Evolutionary conservation across 2,329 filamentous ascomycete genomes (phyloP).

Genomic region (Coniella vitis): DNA sequence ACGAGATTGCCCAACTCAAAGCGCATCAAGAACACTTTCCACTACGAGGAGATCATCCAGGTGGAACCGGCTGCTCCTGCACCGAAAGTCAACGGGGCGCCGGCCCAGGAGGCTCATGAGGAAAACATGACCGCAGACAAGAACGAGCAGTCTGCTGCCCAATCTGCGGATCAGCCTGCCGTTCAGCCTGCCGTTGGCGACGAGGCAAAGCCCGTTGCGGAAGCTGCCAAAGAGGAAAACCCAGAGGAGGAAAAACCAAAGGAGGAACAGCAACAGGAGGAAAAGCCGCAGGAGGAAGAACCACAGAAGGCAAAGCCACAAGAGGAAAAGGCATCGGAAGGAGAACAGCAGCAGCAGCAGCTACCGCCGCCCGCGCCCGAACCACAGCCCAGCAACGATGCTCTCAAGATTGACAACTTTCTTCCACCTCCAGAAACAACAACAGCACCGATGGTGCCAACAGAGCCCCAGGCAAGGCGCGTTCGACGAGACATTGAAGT

Average conservation of each 20-base stretch:
- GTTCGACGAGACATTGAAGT: constrained; percentile 66
- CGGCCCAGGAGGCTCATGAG: neutral
- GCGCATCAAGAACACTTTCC: constrained; percentile 61
- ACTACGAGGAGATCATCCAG: constrained; percentile 62
- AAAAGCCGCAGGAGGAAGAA: neutral
- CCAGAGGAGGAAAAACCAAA: neutral
- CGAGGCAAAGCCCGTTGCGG: constrained; percentile 14
- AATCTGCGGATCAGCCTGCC: no score
- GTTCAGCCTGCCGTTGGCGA: constrained; percentile 7
- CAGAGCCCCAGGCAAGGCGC: constrained; percentile 46
- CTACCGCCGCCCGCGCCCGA: constrained; percentile 8
- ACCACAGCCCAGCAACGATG: constrained; percentile 7
- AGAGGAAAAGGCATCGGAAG: neutral
- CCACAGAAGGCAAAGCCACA: no score
- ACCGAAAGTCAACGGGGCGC: constrained; percentile 20
- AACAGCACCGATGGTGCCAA: constrained; percentile 18
- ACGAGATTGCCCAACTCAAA: constrained; percentile 65
- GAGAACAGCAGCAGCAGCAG: neutral
- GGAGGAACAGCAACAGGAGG: neutral
- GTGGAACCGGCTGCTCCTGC: constrained; percentile 40
- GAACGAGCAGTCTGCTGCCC: neutral
- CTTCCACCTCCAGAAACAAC: constrained; percentile 18
- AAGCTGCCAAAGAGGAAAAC: neutral
- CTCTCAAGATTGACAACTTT: constrained; percentile 18
- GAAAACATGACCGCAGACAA: neutral